phyloP scores from a whole-genome alignment of 2,329 filamentous ascomycete genomes.

The Pseudogymnoascus sp. region DNA sequence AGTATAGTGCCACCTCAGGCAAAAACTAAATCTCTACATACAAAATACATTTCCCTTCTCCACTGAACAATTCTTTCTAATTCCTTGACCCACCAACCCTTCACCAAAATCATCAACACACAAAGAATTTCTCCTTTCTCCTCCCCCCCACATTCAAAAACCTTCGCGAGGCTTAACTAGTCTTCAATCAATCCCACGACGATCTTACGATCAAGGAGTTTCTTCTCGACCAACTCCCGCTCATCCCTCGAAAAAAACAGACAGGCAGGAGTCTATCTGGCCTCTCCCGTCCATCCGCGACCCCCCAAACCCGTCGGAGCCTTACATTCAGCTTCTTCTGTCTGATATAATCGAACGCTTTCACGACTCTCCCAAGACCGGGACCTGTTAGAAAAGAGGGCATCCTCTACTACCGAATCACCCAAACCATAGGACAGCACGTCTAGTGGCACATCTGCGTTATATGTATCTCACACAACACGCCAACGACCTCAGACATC shows the following conservation, averaged over 20 bases:
- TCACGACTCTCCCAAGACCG: slow-evolving; percentile 7
- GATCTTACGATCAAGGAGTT: background rate
- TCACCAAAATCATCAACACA: slow-evolving; percentile 2
- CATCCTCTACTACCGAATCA: slow-evolving; percentile 18
- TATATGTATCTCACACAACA: slow-evolving; percentile 40
- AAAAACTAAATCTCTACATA: slow-evolving; percentile 5
- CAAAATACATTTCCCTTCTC: slow-evolving; percentile 8
- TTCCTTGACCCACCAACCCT: slow-evolving; percentile 5
- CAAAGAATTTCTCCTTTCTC: background rate
- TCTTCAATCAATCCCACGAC: background rate
- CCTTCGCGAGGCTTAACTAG: background rate
- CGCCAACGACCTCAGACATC: slow-evolving; percentile 87
- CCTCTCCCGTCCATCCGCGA: slow-evolving; percentile 14
- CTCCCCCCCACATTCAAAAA: background rate
- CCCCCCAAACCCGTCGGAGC: slow-evolving; percentile 7
- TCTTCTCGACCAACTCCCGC: background rate
- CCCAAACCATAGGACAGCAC: slow-evolving; percentile 26
- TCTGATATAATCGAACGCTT: slow-evolving; percentile 12
- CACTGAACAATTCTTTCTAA: slow-evolving; percentile 8
- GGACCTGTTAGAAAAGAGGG: slow-evolving; percentile 17
- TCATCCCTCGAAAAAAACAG: background rate
- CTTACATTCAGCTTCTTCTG: slow-evolving; percentile 7
- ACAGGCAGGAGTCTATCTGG: slow-evolving; percentile 4
- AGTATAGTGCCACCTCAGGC: slow-evolving; percentile 4
- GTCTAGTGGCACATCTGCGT: slow-evolving; percentile 30